These are phyloP conservation scores for Alternaria burnsii DNA, from an alignment of 2,329 filamentous ascomycete genomes.

Conservation along the genomic window DNA sequence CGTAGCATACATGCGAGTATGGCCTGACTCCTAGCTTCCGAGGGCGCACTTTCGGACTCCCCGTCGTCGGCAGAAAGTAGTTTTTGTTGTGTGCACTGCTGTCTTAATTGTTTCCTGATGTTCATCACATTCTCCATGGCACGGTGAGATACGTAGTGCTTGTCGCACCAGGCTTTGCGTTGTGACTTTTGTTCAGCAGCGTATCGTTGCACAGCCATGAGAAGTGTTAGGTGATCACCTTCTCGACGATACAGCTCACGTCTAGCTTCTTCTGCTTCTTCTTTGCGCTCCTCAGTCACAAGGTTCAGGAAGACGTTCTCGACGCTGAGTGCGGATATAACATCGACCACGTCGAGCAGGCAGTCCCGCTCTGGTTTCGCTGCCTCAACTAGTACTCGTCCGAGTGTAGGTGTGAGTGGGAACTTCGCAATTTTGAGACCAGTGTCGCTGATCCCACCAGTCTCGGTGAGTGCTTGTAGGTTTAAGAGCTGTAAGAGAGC, in stretches of 20 bases:
- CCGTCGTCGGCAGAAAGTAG: constrained; percentile 36
- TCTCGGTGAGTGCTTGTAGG: constrained; percentile 76
- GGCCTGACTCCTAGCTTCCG: constrained; percentile 56
- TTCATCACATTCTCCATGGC: constrained; percentile 74
- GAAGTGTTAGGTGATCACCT: constrained; percentile 70
- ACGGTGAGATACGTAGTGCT: constrained; percentile 67
- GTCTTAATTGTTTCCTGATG: constrained; percentile 68
- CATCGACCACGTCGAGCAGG: constrained; percentile 83
- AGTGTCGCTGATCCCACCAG: constrained; percentile 75
- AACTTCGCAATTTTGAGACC: constrained; percentile 83
- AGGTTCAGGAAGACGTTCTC: constrained; percentile 70
- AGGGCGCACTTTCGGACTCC: constrained; percentile 26
- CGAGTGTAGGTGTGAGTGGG: constrained; percentile 82
- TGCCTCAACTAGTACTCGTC: constrained; percentile 83
- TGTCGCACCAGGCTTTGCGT: constrained; percentile 67
- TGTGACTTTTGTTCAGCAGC: constrained; percentile 65
- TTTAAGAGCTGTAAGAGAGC: constrained; percentile 81
- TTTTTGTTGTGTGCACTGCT: constrained; percentile 62
- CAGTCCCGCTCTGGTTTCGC: constrained; percentile 75
- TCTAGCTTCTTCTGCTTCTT: constrained; percentile 64
- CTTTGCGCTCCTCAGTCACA: constrained; percentile 67
- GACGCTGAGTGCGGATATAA: constrained; percentile 73
- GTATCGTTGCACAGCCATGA: constrained; percentile 68
- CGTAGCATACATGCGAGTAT: constrained; percentile 67
- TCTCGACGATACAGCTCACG: constrained; percentile 66